A percentile compares a stretch with the other conserved stretches of the same genome.
Evolutionary conservation across 768 basidiomycete species (phyloP).

Genomic region (Butyriboletus loyo): DNA sequence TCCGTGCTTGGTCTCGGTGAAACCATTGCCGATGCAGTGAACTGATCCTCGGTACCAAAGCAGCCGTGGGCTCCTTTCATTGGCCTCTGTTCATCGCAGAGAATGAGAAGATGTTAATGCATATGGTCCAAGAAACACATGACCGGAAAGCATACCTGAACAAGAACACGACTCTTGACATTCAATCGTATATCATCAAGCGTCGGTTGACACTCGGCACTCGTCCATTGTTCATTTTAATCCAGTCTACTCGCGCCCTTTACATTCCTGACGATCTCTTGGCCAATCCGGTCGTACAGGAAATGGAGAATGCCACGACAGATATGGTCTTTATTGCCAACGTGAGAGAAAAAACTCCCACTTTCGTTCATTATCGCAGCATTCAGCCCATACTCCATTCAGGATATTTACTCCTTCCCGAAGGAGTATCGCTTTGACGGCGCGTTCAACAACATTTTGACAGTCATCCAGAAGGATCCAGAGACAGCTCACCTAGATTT

Average conservation of each 20-base stretch:
- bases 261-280: constrained; percentile 13
- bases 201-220: constrained; percentile 8
- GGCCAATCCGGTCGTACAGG: constrained; percentile 1
- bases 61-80: constrained; percentile 7
- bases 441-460: constrained; percentile 8
- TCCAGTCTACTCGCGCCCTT: background rate
- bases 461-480: constrained; percentile 6
- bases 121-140: constrained; percentile 3
- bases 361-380: background rate
- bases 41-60: constrained; percentile 2
- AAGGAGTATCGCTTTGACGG: constrained; percentile 11
- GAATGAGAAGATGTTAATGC: background rate
- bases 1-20: background rate
- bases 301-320: constrained; percentile 7
- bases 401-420: constrained; percentile 19
- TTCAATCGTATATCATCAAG: constrained; percentile 11
- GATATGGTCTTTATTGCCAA: constrained; percentile 10
- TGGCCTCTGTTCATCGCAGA: constrained; percentile 8
- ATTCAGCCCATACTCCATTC: background rate
- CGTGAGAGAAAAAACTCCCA: background rate
- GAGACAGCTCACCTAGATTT: constrained; percentile 10
- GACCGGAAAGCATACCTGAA: constrained; percentile 1
- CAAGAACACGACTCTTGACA: background rate
- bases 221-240: background rate
- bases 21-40: background rate